A percentile compares a stretch with the other conserved stretches of the same genome.
Conservation (phyloP, 495 filamentous ascomycete species). For the Penicillium argentinense region DNA sequence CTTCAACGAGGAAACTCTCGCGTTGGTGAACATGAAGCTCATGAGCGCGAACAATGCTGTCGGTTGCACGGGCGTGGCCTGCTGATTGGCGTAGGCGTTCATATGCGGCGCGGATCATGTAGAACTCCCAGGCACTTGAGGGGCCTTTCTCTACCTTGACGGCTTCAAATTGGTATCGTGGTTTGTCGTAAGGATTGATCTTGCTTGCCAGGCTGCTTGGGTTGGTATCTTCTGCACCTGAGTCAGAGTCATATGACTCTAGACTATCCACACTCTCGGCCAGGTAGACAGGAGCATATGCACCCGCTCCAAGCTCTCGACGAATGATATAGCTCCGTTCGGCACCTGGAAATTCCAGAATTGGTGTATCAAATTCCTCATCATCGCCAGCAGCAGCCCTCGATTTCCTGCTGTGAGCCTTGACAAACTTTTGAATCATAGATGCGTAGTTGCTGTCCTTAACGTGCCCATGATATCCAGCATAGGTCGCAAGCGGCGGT, state of each 20-base stretch:
- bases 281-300: constrained; percentile 93
- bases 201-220: constrained; percentile 22
- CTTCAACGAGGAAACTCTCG: constrained; percentile 84
- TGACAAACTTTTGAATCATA: constrained; percentile 80
- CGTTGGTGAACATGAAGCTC: constrained; percentile 86
- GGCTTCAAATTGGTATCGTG: constrained; percentile 67
- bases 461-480: constrained; percentile 72
- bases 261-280: constrained; percentile 67
- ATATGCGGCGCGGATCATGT: constrained; percentile 84
- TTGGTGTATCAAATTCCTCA: constrained; percentile 58
- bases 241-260: constrained; percentile 38
- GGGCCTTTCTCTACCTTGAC: constrained; percentile 88
- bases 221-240: constrained; percentile 41
- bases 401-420: constrained; percentile 59
- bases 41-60: constrained; percentile 75
- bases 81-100: constrained; percentile 59
- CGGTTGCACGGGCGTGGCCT: constrained; percentile 55
- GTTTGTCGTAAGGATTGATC: constrained; percentile 16
- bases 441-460: constrained; percentile 58
- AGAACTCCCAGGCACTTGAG: constrained; percentile 90
- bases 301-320: constrained; percentile 87
- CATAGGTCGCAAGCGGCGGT: constrained; percentile 68
- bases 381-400: constrained; percentile 54
- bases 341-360: constrained; percentile 63
- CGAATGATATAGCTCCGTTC: constrained; percentile 69